phyloP scores from a whole-genome alignment of 345 rosid genomes.

The Eutrema japonicum region DNA sequence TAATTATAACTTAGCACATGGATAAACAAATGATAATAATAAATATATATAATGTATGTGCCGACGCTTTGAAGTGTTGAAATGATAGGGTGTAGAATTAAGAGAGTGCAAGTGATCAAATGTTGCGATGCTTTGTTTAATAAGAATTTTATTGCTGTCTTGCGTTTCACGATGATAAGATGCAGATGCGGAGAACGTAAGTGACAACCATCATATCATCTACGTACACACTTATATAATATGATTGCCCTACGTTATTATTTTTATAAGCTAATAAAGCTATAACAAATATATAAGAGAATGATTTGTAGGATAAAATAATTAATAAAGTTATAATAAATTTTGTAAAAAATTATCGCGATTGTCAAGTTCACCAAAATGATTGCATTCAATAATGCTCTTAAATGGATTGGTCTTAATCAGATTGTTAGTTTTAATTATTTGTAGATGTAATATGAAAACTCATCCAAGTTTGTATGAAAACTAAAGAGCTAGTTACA shows the following conservation, averaged over 20 bases:
- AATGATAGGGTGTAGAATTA: slow-evolving; percentile 32
- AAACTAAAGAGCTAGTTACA: not conserved
- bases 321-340: not conserved
- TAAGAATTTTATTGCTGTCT: slow-evolving; percentile 8
- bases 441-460: not conserved
- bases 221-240: slow-evolving; percentile 23
- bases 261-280: too few species aligned
- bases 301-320: not conserved
- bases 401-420: not conserved
- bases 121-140: slow-evolving; percentile 18
- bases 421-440: not conserved
- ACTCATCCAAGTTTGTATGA: not conserved
- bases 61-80: slow-evolving; percentile 31
- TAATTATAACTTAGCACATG: not conserved
- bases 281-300: not conserved
- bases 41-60: not conserved
- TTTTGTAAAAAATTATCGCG: not conserved
- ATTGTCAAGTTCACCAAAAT: not conserved
- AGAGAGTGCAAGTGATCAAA: slow-evolving; percentile 35
- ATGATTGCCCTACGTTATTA: slow-evolving; percentile 6
- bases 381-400: not conserved
- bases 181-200: slow-evolving; percentile 37
- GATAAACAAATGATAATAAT: not conserved
- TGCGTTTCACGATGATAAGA: slow-evolving; percentile 31
- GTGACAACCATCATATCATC: slow-evolving; percentile 11